A percentile compares a stretch with the other conserved stretches of the same genome.
Evolutionary conservation across 805 yeast genomes (phyloP).

Genomic region (Vanderwaltozyma yarrowii): DNA sequence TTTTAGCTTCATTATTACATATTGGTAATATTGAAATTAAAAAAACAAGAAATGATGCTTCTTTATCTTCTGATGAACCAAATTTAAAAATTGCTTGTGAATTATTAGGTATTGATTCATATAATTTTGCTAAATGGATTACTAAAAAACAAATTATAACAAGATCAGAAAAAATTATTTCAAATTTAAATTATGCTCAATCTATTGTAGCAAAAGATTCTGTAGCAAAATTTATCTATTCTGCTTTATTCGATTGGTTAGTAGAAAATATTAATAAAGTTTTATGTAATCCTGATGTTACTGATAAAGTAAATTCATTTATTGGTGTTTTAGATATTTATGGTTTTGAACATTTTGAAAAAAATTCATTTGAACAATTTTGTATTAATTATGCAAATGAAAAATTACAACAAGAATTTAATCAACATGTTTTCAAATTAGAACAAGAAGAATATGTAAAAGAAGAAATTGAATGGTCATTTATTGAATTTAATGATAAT

Average conservation of each 20-base stretch:
- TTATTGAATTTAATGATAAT: slow-evolving; percentile 90
- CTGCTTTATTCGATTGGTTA: slow-evolving; percentile 92
- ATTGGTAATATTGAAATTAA: slow-evolving; percentile 86
- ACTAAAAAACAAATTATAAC: slow-evolving; percentile 86
- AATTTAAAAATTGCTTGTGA: slow-evolving; percentile 73
- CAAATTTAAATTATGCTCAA: slow-evolving; percentile 72
- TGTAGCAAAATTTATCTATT: slow-evolving; percentile 88
- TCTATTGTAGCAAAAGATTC: slow-evolving; percentile 92
- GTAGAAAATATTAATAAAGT: slow-evolving; percentile 76
- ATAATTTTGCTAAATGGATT: slow-evolving; percentile 76
- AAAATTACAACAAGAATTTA: slow-evolving; percentile 93
- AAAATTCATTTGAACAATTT: slow-evolving; percentile 92
- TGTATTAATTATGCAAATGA: slow-evolving; percentile 97
- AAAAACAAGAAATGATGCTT: slow-evolving; percentile 77
- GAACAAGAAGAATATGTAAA: slow-evolving; percentile 92
- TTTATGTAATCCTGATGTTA: slow-evolving; percentile 65
- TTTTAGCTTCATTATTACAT: slow-evolving; percentile 82
- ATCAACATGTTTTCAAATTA: slow-evolving; percentile 91
- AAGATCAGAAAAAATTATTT: slow-evolving; percentile 83
- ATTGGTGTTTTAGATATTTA: slow-evolving; percentile 96
- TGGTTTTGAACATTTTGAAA: slow-evolving; percentile 93
- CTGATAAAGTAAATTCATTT: slow-evolving; percentile 50
- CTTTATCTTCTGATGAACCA: slow-evolving; percentile 77
- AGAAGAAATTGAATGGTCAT: slow-evolving; percentile 93
- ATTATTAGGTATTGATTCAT: slow-evolving; percentile 69